phyloP scores from a whole-genome alignment of 805 yeast species.

The Ogataea corticis region DNA sequence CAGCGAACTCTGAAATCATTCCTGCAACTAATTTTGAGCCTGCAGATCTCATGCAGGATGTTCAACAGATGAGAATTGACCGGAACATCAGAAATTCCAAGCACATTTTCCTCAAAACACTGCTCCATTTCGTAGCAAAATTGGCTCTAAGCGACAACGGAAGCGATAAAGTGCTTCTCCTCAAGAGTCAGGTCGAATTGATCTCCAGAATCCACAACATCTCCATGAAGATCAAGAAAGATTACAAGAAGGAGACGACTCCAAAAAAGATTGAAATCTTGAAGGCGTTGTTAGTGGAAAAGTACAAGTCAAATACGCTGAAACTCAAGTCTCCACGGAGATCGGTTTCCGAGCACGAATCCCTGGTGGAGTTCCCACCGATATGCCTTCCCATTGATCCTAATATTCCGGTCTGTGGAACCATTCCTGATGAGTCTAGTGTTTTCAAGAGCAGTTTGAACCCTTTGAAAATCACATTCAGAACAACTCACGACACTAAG shows the following conservation, averaged over 20 bases:
- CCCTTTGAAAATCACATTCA: conserved; percentile 82
- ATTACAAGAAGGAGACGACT: conserved; percentile 68
- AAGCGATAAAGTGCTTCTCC: conserved; percentile 29
- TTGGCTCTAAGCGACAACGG: conserved; percentile 30
- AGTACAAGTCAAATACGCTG: conserved; percentile 33
- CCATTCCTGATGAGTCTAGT: conserved; percentile 72
- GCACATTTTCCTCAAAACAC: conserved; percentile 29
- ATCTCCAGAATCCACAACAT: conserved; percentile 64
- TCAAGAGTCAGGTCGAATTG: conserved; percentile 60
- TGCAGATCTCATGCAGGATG: conserved; percentile 17
- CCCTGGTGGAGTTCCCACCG: conserved; percentile 45
- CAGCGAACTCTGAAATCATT: not conserved
- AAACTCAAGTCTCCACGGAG: conserved; percentile 14
- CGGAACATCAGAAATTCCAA: conserved; percentile 7
- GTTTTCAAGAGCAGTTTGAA: conserved; percentile 91
- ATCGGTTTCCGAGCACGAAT: conserved; percentile 20
- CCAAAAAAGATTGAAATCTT: conserved; percentile 71
- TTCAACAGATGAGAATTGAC: conserved; percentile 8
- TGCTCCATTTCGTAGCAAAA: conserved; percentile 31
- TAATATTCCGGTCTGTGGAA: conserved; percentile 66
- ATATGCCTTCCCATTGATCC: conserved; percentile 86
- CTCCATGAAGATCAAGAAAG: conserved; percentile 60
- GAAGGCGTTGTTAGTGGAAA: conserved; percentile 55
- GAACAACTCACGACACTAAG: conserved; percentile 49
- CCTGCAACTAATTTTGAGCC: conserved; percentile 11